A percentile compares a stretch with the other conserved stretches of the same genome.
Conservation (phyloP, 2,329 filamentous ascomycete genomes). For the Magnaporthiopsis incrustans region DNA sequence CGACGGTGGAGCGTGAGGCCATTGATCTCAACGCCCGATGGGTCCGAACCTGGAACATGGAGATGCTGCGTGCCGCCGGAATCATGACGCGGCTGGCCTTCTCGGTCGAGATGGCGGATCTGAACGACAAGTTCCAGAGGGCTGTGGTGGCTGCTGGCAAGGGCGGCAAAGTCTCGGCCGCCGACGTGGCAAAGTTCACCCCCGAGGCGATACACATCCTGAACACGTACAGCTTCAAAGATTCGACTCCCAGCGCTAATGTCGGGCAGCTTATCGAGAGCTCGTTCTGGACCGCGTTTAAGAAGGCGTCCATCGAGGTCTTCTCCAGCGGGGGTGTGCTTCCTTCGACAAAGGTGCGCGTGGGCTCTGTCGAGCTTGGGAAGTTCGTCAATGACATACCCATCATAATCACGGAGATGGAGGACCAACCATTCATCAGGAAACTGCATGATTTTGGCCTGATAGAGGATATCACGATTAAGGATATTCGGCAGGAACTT, state of each 20-base stretch:
- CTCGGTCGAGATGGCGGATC: conserved; percentile 72
- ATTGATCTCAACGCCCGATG: conserved; percentile 95
- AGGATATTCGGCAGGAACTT: conserved; percentile 77
- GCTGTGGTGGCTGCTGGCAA: conserved; percentile 28
- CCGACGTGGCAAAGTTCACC: conserved; percentile 59
- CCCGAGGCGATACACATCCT: conserved; percentile 76
- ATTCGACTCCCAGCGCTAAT: conserved; percentile 80
- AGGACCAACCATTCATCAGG: conserved; percentile 65
- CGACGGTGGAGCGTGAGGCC: conserved; percentile 92
- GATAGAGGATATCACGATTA: conserved; percentile 77
- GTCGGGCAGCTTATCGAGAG: conserved; percentile 87
- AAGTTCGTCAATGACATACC: conserved; percentile 85
- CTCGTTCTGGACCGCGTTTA: conserved; percentile 90
- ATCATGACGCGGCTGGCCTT: conserved; percentile 87
- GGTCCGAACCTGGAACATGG: conserved; percentile 91
- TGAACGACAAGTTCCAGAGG: conserved; percentile 53
- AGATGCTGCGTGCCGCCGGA: conserved; percentile 84
- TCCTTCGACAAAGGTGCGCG: conserved; percentile 72
- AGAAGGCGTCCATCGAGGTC: conserved; percentile 74
- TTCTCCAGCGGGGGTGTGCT: conserved; percentile 83
- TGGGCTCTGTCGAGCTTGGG: conserved; percentile 57
- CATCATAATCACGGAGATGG: conserved; percentile 70
- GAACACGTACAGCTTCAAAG: conserved; percentile 78
- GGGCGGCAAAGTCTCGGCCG: conserved; percentile 47
- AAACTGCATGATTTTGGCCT: conserved; percentile 79